Evolutionary conservation across 2,329 filamentous ascomycete genomes (phyloP).

Genomic region (Claviceps fusiformis): DNA sequence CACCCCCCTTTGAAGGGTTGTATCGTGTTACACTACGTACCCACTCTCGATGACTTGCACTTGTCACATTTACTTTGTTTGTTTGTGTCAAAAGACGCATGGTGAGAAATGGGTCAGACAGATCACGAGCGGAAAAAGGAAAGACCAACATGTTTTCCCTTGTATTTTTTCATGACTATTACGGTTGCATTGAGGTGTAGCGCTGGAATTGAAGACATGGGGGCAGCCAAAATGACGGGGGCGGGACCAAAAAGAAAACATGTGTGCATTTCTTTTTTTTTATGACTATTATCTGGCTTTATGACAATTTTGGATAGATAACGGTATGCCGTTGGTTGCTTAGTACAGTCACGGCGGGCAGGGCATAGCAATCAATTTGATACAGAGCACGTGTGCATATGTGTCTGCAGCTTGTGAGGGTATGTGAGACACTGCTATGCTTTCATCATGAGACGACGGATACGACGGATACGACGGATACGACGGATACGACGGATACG

Average conservation of each 20-base stretch:
- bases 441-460: too few relatives aligned
- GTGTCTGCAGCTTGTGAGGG: too few relatives aligned
- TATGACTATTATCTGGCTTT: not conserved
- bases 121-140: too few relatives aligned
- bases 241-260: not conserved
- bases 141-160: not conserved
- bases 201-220: not conserved
- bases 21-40: not conserved
- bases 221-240: too few relatives aligned
- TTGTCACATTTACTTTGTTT: too few relatives aligned
- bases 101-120: not conserved
- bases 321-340: not conserved
- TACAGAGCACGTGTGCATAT: not conserved
- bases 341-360: not conserved
- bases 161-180: constrained; percentile 8
- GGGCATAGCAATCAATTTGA: not conserved
- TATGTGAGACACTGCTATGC: too few relatives aligned
- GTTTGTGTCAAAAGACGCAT: too few relatives aligned
- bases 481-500: too few relatives aligned
- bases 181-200: constrained; percentile 7
- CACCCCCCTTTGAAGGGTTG: not conserved
- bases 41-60: too few relatives aligned
- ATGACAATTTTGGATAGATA: constrained; percentile 4
- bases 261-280: not conserved
- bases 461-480: too few relatives aligned